Conservation (phyloP, 768 basidiomycete genomes). For the Termitomyces sp. region DNA sequence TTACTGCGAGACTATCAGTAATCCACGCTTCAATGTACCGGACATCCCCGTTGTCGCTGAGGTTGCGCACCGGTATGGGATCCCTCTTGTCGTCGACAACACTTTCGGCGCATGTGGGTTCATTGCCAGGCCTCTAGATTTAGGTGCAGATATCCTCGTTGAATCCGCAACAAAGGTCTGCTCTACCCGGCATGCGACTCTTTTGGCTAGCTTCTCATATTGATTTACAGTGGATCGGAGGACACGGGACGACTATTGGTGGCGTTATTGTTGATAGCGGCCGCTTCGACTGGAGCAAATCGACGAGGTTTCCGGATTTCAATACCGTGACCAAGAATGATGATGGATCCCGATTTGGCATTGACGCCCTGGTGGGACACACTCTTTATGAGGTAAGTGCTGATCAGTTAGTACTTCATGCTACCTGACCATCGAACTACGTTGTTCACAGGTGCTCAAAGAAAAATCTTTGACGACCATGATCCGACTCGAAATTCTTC, state of each 20-base stretch:
- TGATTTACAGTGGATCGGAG: slow-evolving; percentile 59
- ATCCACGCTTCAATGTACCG: slow-evolving; percentile 51
- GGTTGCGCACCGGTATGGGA: slow-evolving; percentile 54
- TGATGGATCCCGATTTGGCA: not conserved
- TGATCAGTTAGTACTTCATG: not conserved
- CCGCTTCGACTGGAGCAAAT: slow-evolving; percentile 51
- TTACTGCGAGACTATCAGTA: slow-evolving; percentile 57
- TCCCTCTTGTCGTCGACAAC: slow-evolving; percentile 64
- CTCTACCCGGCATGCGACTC: not conserved
- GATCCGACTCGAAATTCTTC: slow-evolving; percentile 45
- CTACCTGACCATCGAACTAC: not conserved
- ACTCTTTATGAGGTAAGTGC: slow-evolving; percentile 8
- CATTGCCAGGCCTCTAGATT: slow-evolving; percentile 18
- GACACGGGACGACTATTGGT: slow-evolving; percentile 60
- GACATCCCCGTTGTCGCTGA: slow-evolving; percentile 52
- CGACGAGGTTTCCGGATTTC: slow-evolving; percentile 35
- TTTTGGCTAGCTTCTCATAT: slow-evolving; percentile 30
- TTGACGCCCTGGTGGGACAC: slow-evolving; percentile 7
- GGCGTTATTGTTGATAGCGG: slow-evolving; percentile 60
- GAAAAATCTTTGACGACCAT: slow-evolving; percentile 14
- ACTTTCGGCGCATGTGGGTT: slow-evolving; percentile 59
- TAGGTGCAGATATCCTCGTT: slow-evolving; percentile 32
- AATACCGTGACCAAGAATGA: slow-evolving; percentile 5
- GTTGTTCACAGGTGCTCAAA: slow-evolving; percentile 9
- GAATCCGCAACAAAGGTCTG: slow-evolving; percentile 8